Evolutionary conservation across 2,329 filamentous ascomycete species (phyloP), one percentile per base, ranked within the genome.

Genomic region (Botrytis galanthina): DNA sequence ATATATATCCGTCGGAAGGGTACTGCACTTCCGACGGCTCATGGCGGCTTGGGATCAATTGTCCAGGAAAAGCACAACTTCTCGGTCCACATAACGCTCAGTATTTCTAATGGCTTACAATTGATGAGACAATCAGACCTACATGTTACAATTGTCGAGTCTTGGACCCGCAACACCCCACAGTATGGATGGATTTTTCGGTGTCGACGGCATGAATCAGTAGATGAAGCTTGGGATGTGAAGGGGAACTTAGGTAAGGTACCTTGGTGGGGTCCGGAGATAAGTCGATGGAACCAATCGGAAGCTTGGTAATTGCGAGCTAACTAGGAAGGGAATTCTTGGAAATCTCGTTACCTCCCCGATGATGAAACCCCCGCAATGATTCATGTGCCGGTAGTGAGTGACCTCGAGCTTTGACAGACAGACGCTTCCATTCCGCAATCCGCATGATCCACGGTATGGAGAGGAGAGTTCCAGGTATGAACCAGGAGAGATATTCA

Each of bases 1-100:
- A 16, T 57, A 39, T 68, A 68, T 68, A 57, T 29, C 26, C 35
- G 26, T 68, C 64, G 64, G 64, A 68, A 51, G 64, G 64, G 64
- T 57, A 39, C 64, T 68, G 46, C 64, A 68, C 64, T 29, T 29
- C 48, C 48, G 46, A 42, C 64, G 64, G 46, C 39, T 42, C 64
- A 57, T 39, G 26, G 64, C 48, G 46, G 48, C 46, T 8, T 29
- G 8, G 26, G 26, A 42, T 42, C 37, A 68, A 54, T 7, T 16
- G 10, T 29, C 22, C 20, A 54, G 5, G n/a, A 29, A 37, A n/a
- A 37, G n/a, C 16, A 54, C 42, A 51, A 18, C 42, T 63, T 39
- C 57, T 18, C 26, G 42, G 69, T 39, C 32, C 42, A 64, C 32
- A 64, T 35, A 61, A 14, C 18, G 22, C 20, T n/a, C 1, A 48